These are phyloP conservation scores for Rhododendron ferrugineum DNA, from an alignment of 148 eudicot species.

Conservation along the genomic window DNA sequence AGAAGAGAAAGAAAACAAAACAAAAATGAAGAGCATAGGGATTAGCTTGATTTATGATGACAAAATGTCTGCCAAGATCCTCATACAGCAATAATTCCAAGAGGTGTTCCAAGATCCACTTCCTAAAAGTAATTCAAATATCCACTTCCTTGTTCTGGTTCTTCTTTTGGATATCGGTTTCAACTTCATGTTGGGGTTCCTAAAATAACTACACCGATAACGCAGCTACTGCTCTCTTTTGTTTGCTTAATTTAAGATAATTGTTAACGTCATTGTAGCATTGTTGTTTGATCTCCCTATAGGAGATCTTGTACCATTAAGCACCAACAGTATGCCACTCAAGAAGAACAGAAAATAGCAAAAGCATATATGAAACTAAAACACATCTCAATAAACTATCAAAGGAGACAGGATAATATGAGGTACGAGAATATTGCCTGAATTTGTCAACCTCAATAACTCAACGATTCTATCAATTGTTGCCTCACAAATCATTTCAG, in stretches of 20 bases:
- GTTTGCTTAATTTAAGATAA: not conserved
- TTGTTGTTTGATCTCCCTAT: not conserved
- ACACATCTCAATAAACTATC: not conserved
- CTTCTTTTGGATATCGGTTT: not conserved
- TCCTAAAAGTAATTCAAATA: not conserved
- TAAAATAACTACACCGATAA: not conserved
- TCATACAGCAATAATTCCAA: not conserved
- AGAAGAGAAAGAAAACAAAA: not conserved
- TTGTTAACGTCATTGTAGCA: not conserved
- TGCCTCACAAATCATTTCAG: constrained; percentile 96
- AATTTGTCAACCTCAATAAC: constrained; percentile 83
- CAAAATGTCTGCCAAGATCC: not conserved
- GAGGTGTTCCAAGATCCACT: not conserved
- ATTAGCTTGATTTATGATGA: not conserved
- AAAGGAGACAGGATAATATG: not conserved
- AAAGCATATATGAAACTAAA: not conserved
- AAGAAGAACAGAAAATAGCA: not conserved
- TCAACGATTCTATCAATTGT: constrained; percentile 87
- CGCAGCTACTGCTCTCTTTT: not conserved
- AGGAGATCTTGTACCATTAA: not conserved
- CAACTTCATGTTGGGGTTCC: not conserved
- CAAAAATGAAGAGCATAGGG: not conserved
- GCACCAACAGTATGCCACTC: not conserved
- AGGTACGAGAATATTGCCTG: constrained; percentile 46
- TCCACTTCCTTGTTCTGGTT: not conserved